Conservation (phyloP, 495 filamentous ascomycete species). For the Umbilicaria muhlenbergii region DNA sequence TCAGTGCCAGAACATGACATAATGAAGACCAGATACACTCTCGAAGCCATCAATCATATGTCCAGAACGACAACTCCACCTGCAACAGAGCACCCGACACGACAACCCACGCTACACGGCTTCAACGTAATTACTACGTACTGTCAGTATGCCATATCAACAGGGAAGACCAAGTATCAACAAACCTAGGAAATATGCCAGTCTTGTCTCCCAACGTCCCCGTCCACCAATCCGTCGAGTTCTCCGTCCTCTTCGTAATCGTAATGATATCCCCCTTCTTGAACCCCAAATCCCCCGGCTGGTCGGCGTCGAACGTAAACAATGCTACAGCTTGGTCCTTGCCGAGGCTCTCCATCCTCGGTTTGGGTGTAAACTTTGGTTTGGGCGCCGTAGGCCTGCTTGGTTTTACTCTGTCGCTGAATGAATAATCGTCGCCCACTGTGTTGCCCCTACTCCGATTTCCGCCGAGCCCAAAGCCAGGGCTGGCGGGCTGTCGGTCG, state of each 20-base stretch:
- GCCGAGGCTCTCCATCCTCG: constrained; percentile 47
- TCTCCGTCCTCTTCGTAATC: constrained; percentile 93
- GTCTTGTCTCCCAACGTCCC: constrained; percentile 47
- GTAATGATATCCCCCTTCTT: constrained; percentile 97
- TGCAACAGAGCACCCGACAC: too few species aligned
- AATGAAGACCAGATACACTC: background rate
- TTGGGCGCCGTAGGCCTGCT: constrained; percentile 72
- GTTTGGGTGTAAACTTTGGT: constrained; percentile 49
- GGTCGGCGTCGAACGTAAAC: constrained; percentile 86
- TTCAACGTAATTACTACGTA: constrained; percentile 14
- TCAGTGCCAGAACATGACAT: background rate
- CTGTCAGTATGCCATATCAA: background rate
- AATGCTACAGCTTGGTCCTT: constrained; percentile 78
- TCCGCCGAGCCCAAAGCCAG: constrained; percentile 35
- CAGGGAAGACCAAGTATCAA: too few species aligned
- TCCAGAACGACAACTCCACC: background rate
- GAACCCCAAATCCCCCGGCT: constrained; percentile 83
- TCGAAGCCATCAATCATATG: background rate
- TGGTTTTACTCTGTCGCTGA: constrained; percentile 37
- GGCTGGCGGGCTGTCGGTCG: constrained; percentile 42
- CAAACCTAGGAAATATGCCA: constrained; percentile 42
- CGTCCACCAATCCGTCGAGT: constrained; percentile 80
- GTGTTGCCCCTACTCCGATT: constrained; percentile 31
- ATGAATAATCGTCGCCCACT: constrained; percentile 40
- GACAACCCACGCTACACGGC: background rate